phyloP scores from a whole-genome alignment of 2,329 filamentous ascomycete species.

The Fusarium compactum region DNA sequence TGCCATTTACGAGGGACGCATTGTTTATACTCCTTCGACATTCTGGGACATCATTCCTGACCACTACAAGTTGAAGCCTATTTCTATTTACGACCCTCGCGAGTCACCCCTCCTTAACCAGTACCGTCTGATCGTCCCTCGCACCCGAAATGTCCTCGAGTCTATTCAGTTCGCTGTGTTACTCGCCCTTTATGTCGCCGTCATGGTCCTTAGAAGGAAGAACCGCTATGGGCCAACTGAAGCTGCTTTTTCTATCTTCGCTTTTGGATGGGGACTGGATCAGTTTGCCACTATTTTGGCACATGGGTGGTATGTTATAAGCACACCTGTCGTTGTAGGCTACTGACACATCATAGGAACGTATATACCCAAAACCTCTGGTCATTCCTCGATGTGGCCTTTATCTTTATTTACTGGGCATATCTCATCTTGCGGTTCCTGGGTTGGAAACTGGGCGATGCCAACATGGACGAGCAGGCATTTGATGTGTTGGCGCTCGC shows the following conservation, averaged over 20 bases:
- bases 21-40: slow-evolving; percentile 84
- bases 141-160: slow-evolving; percentile 81
- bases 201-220: slow-evolving; percentile 78
- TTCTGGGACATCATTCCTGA: slow-evolving; percentile 89
- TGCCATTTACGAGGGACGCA: slow-evolving; percentile 82
- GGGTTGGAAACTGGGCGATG: slow-evolving; percentile 65
- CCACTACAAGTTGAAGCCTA: slow-evolving; percentile 86
- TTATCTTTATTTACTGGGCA: slow-evolving; percentile 75
- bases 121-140: slow-evolving; percentile 84
- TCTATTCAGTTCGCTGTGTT: slow-evolving; percentile 78
- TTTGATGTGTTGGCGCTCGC: slow-evolving; percentile 84
- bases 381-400: slow-evolving; percentile 87
- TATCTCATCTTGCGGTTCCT: slow-evolving; percentile 78
- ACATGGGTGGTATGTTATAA: slow-evolving; percentile 69
- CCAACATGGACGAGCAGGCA: slow-evolving; percentile 71
- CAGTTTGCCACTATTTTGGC: slow-evolving; percentile 82
- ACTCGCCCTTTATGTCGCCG: slow-evolving; percentile 74
- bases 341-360: slow-evolving; percentile 61
- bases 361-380: slow-evolving; percentile 91
- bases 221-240: slow-evolving; percentile 69
- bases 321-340: background rate
- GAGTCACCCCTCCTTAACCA: slow-evolving; percentile 83
- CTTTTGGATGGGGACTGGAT: slow-evolving; percentile 82
- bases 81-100: slow-evolving; percentile 82
- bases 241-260: slow-evolving; percentile 77